Base-by-base conservation (phyloP, 164 flowering plant species). In the Vitis amurensis region DNA sequence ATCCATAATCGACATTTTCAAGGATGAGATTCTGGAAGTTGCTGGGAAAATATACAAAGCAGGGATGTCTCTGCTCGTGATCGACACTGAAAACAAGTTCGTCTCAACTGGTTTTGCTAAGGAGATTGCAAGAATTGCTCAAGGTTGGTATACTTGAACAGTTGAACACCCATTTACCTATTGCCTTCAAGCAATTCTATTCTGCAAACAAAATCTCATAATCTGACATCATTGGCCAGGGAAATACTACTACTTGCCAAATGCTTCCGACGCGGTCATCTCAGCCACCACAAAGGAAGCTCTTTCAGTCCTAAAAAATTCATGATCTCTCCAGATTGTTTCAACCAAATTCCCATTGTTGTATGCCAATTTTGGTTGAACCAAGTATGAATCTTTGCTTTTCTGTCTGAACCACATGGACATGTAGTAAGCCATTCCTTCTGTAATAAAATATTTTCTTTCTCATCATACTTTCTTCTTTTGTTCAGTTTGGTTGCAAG, bases 11-110 rank as follows among this genome's bases (percentile, higher is more conserved):
- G 72, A 44, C 50, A 11, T 64, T 13, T 48, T 74, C 8, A 66
- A 95, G 99, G 98, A 95, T 78, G 99, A 95, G 81, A 95, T 95
- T 73, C 89, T 95, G 52, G 98, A 95, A 78, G 99, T 95, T 57
- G 92, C 99, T 68, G 97, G 91, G 47, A 95, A 95, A 73, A 91
- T 95, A 67, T 92, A 82, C 86, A 95, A 89, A 79, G 82, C 99
- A 50, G 97, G 98, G 73, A 92, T 92, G 97, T 95, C 99, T 50
- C 93, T 92, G 61, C 93, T 95, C 17, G 96, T 95, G 55, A 95
- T 95, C 4, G 98, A 95, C 77, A 95, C 98, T 6, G 99, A 95
- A 77, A 95, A 95, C 80, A 92, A 92, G 81, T 95, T 95, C 71
- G 96, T 95, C 31, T 95, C 98, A 14, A 92, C 98, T 19, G 99